These are phyloP conservation scores for Epichloe uncinata DNA, from an alignment of 2,329 filamentous ascomycete species.

Conservation along the genomic window DNA sequence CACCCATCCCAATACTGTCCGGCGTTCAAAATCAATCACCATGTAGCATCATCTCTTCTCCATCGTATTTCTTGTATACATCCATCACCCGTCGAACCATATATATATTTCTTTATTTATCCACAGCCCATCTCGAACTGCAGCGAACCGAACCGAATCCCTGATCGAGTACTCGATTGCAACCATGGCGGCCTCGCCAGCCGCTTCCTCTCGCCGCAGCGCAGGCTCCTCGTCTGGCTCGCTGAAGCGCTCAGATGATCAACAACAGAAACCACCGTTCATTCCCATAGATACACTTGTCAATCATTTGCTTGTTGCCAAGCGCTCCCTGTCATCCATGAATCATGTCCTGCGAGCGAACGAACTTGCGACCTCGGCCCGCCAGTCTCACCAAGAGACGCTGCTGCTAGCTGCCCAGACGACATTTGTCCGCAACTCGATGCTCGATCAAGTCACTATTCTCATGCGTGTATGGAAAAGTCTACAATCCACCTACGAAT, in stretches of 20 bases:
- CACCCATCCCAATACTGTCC: not conserved
- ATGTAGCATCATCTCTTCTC: constrained; percentile 4
- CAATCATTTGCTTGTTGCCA: constrained; percentile 71
- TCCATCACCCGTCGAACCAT: not conserved
- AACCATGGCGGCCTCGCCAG: constrained; percentile 24
- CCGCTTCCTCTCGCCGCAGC: constrained; percentile 22
- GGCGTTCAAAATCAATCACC: not conserved
- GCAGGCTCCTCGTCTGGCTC: constrained; percentile 23
- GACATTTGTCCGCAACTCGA: constrained; percentile 49
- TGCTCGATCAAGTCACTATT: constrained; percentile 41
- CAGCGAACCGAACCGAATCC: not conserved
- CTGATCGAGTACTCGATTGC: not conserved
- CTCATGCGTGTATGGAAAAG: constrained; percentile 37
- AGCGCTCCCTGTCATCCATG: constrained; percentile 76
- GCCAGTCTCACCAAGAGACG: constrained; percentile 63
- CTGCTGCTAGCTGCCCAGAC: constrained; percentile 59
- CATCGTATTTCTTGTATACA: not conserved
- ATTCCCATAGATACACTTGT: constrained; percentile 62
- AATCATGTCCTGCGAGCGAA: constrained; percentile 73
- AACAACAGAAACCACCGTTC: constrained; percentile 6
- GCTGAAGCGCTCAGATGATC: constrained; percentile 17
- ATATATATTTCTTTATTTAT: not conserved
- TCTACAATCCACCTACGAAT: constrained; percentile 42
- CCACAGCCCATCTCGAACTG: not conserved
- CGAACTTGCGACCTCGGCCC: constrained; percentile 67